Base-by-base conservation (phyloP, 2,329 filamentous ascomycete genomes). In the Cordyceps fumosorosea region DNA sequence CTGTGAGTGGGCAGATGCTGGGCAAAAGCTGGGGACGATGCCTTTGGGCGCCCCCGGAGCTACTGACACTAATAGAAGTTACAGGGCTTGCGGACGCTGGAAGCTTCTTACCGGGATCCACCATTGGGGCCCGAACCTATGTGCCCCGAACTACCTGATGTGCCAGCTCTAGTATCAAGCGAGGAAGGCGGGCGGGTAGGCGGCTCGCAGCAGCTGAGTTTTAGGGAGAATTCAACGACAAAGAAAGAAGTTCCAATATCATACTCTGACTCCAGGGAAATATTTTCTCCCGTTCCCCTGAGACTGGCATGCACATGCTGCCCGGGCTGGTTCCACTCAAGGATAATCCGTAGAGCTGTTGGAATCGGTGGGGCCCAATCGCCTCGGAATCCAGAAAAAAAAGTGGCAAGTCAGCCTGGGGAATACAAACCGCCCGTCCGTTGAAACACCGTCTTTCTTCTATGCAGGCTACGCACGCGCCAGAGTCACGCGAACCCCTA, bases 51-150 rank as follows among this genome's bases (percentile, higher is more conserved):
- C 56, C 56, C 45, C 45, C 26, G 56, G 42, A 44, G 42, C 42
- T 44, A 44, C 42, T 20, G 4, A 11, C 42, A 44, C 34, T 37
- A 10, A 32, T 32, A 32, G 29, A 32, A 48, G 26, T 29, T 50
- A 40, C 55, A 50, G 20, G 56, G 45, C 34, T 29, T 42, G 32
- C 18, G 56, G 56, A 47, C 32, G 56, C 56, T 58, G 56, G 56
- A 51, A 58, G 56, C 47, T 51, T 8, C 14, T 24, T 18, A 16
- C 56, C 56, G 56, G 56, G 47, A 58, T 22, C 56, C 56, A 42
- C 56, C 20, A 44, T 42, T 58, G 1, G 45, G 47, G 14, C 20
- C 45, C 34, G 45, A 32, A 48, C n/a, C 42, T 34, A 10, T n/a
- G n/a, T n/a, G n/a, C 24, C 42, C 42, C 26, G 18, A 45, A 42